These are phyloP conservation scores for Aphanomyces cochlioides DNA, from an alignment of 352 stramenopile species.

Conservation along the genomic window DNA sequence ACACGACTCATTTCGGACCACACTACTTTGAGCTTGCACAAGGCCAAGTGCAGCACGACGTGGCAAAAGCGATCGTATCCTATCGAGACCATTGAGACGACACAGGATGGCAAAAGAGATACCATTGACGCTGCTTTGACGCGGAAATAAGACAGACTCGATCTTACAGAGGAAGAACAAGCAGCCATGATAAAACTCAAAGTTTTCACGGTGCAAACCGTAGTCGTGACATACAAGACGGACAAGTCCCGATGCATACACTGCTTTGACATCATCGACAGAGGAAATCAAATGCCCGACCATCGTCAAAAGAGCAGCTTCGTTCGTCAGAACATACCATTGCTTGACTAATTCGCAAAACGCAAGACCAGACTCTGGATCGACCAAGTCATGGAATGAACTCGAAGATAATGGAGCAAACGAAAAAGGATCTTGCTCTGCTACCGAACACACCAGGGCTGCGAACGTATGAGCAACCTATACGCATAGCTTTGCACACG, in stretches of 20 bases:
- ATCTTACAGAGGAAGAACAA: constrained; percentile 3
- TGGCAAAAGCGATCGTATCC: not conserved
- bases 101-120: too few relatives aligned
- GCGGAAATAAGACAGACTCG: not conserved
- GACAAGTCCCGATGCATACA: not conserved
- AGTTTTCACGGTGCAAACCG: not conserved
- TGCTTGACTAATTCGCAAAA: constrained; percentile 26
- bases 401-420: not conserved
- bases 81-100: not conserved
- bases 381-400: not conserved
- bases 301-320: constrained; percentile 3
- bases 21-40: constrained; percentile 19
- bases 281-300: constrained; percentile 3
- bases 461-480: constrained; percentile 10
- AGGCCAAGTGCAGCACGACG: not conserved
- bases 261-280: constrained; percentile 10
- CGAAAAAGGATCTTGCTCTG: not conserved
- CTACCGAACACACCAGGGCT: not conserved
- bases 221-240: constrained; percentile 13
- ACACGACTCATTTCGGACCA: constrained; percentile 19
- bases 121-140: not conserved
- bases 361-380: not conserved
- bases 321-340: constrained; percentile 20
- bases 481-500: not conserved
- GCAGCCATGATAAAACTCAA: constrained; percentile 6